These are phyloP conservation scores for Schizosaccharomyces octosporus DNA, from an alignment of 805 yeast genomes.

Conservation along the genomic window DNA sequence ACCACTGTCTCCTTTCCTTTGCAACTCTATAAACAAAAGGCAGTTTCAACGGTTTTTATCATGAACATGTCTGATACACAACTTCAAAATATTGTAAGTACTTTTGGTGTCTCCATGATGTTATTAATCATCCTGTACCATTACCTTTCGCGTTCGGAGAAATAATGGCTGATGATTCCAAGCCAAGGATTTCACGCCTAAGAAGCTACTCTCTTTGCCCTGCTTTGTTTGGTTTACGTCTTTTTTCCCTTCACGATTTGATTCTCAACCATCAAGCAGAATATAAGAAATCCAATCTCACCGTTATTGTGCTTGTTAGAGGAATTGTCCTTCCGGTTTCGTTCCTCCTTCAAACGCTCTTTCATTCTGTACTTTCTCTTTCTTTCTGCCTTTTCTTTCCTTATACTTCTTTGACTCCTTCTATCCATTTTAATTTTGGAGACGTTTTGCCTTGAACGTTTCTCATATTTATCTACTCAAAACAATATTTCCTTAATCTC, in stretches of 20 bases:
- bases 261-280: not conserved
- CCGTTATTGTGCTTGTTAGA: not conserved
- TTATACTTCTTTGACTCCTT: too few relatives aligned
- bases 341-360: not conserved
- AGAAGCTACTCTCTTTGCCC: not conserved
- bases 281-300: not conserved
- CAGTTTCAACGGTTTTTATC: too few relatives aligned
- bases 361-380: not conserved
- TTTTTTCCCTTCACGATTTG: not conserved
- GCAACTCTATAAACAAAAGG: too few relatives aligned
- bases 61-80: slow-evolving; percentile 65
- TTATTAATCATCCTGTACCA: slow-evolving; percentile 52
- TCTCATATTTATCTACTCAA: too few relatives aligned
- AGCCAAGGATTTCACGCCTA: not conserved
- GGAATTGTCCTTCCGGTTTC: not conserved
- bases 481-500: too few relatives aligned
- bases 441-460: too few relatives aligned
- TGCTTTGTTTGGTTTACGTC: not conserved
- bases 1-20: too few relatives aligned
- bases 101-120: slow-evolving; percentile 50
- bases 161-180: not conserved
- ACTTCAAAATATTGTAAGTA: slow-evolving; percentile 44
- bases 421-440: too few relatives aligned
- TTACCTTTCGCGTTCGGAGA: slow-evolving; percentile 7
- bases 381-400: too few relatives aligned